Evolutionary conservation across 345 rosid genomes (phyloP).

Genomic region (Clarkia xantiana): DNA sequence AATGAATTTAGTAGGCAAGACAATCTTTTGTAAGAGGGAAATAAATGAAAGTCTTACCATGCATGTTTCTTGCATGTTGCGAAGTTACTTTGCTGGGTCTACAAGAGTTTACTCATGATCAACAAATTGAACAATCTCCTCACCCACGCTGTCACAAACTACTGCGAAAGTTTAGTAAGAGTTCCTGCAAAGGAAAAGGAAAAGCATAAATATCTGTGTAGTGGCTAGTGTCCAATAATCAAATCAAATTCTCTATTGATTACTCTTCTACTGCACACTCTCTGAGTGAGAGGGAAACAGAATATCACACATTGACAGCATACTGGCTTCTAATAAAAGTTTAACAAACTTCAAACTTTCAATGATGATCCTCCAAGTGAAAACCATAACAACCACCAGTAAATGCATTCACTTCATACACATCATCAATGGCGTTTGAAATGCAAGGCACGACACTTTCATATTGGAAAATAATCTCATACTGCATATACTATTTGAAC

Average conservation of each 20-base stretch:
- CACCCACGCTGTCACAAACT: constrained; percentile 96
- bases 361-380: too few species aligned
- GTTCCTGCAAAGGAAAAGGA: constrained; percentile 43
- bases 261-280: too few species aligned
- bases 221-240: too few species aligned
- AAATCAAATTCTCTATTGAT: too few species aligned
- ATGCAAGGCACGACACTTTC: constrained; percentile 85
- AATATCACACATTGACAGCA: too few species aligned
- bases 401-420: constrained; percentile 87
- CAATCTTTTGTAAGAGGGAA: neutral
- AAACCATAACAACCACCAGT: constrained; percentile 2
- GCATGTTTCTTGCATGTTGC: constrained; percentile 95
- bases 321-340: too few species aligned
- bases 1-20: neutral
- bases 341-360: too few species aligned
- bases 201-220: neutral
- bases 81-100: constrained; percentile 63
- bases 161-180: constrained; percentile 97
- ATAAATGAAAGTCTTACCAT: constrained; percentile 43
- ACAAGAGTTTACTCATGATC: constrained; percentile 88
- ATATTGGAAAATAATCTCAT: constrained; percentile 73
- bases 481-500: constrained; percentile 94
- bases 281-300: too few species aligned
- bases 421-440: constrained; percentile 80
- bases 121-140: constrained; percentile 79